Evolutionary conservation across 495 filamentous ascomycete species (phyloP).

Genomic region (Penicillium taxi): DNA sequence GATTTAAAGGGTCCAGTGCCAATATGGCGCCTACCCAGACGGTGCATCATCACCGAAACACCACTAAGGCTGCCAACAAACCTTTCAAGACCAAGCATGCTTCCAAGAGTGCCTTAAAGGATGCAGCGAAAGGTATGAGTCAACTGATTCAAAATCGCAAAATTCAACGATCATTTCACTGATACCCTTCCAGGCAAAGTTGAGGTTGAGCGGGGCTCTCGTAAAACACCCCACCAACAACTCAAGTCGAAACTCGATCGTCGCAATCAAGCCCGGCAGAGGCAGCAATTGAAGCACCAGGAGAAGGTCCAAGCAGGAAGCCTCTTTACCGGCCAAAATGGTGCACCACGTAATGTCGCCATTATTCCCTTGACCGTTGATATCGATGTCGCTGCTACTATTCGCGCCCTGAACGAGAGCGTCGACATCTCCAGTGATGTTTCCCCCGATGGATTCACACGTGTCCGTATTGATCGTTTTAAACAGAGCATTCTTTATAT

Average conservation of each 20-base stretch:
- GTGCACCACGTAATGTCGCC: constrained; percentile 85
- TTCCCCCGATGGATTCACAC: constrained; percentile 47
- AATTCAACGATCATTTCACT: not conserved
- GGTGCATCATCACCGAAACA: constrained; percentile 81
- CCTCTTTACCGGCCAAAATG: constrained; percentile 75
- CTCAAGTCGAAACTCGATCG: constrained; percentile 95
- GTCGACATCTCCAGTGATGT: constrained; percentile 68
- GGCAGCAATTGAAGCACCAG: constrained; percentile 68
- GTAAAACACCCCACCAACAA: constrained; percentile 90
- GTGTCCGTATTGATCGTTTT: constrained; percentile 75
- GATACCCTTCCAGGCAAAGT: constrained; percentile 47
- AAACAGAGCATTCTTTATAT: constrained; percentile 88
- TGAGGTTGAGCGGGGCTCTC: constrained; percentile 51
- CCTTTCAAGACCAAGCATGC: constrained; percentile 84
- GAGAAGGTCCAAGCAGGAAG: constrained; percentile 67
- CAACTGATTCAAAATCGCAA: not conserved
- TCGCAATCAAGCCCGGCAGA: constrained; percentile 85
- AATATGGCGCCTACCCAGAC: constrained; percentile 41
- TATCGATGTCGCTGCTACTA: constrained; percentile 55
- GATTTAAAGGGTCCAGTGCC: constrained; percentile 76
- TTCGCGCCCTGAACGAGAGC: constrained; percentile 63
- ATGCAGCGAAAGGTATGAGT: constrained; percentile 66
- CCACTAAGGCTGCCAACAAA: constrained; percentile 80
- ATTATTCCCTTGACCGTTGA: constrained; percentile 75
- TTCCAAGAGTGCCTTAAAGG: constrained; percentile 74